Base-by-base conservation (phyloP, 306 rosid genomes). In the Trichosanthes cucumerina region DNA sequence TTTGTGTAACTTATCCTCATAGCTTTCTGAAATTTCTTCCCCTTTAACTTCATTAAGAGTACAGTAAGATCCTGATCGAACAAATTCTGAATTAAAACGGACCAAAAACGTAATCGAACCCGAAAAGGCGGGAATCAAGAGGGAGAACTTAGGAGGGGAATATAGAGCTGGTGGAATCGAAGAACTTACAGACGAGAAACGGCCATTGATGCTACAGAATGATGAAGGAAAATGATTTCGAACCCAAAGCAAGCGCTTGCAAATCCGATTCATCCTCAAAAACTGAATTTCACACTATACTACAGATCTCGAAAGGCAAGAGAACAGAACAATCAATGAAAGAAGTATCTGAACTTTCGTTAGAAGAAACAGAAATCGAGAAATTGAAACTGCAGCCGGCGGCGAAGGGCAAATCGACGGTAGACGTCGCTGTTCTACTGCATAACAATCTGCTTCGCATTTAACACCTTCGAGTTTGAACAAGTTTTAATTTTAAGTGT, bases 1-100 rank as follows among this genome's bases (percentile, higher is more conserved):
- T 57, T 11, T 72, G 50, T 53, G 81, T 4, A 95, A 28, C 86
- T 77, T 89, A 74, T 86, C 91, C 21, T 79, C 77, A 76, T 81
- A 21, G 10, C 36, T 66, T 60, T 78, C 73, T 15, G 39, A 9
- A 9, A 16, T 24, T 31, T 50, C 64, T 31, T 36, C 64, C 6
- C 5, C 14, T n/a, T 75, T 36, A 75, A 13, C 15, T 52, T 49
- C 62, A 52, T 18, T 49, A 28, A 70, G 56, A 43, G n/a, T n/a
- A n/a, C 21, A 59, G 71, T 66, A 28, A 26, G 52, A 79, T 57
- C 57, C 76, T 13, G 71, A 44, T 23, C 11, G 75, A 64, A 23
- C 49, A 64, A 43, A 47, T 18, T 33, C 9, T 41, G 81, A 79
- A 65, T 50, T n/a, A 33, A 47, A 66, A 39, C 16, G 64, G 39